phyloP scores from a whole-genome alignment of 768 basidiomycete genomes.

The Pleurotus citrinopileatus region DNA sequence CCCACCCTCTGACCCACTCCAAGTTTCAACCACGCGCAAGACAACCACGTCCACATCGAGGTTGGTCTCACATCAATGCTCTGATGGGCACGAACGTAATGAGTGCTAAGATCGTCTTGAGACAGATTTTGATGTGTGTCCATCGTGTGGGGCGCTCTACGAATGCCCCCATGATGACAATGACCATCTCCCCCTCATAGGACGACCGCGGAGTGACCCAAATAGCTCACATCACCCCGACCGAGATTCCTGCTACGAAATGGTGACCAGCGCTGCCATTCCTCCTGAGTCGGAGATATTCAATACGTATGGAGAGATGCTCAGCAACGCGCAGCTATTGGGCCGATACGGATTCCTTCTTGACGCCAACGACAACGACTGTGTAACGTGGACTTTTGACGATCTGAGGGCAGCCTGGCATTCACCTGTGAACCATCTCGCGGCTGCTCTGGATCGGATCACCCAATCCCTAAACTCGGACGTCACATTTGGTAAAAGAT shows the following conservation, averaged over 20 bases:
- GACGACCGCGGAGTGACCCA: neutral
- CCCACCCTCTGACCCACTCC: slow-evolving; percentile 48
- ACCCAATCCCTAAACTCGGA: slow-evolving; percentile 6
- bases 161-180: slow-evolving; percentile 62
- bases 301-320: slow-evolving; percentile 73
- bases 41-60: slow-evolving; percentile 74
- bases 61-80: slow-evolving; percentile 68
- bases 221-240: neutral
- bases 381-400: slow-evolving; percentile 38
- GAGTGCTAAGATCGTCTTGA: slow-evolving; percentile 29
- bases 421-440: neutral
- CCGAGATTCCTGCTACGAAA: slow-evolving; percentile 52
- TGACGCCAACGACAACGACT: slow-evolving; percentile 70
- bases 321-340: slow-evolving; percentile 66
- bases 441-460: slow-evolving; percentile 6
- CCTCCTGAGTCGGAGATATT: slow-evolving; percentile 55
- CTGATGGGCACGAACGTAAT: slow-evolving; percentile 51
- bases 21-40: slow-evolving; percentile 73
- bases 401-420: slow-evolving; percentile 24
- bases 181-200: slow-evolving; percentile 2
- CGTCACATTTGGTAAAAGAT: neutral
- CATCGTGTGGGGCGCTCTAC: slow-evolving; percentile 62
- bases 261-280: slow-evolving; percentile 51
- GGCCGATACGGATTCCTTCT: slow-evolving; percentile 71
- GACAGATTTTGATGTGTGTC: slow-evolving; percentile 75